Base-by-base conservation (phyloP, 192 early-diverging fungal species). In the Entomortierella beljakovae region DNA sequence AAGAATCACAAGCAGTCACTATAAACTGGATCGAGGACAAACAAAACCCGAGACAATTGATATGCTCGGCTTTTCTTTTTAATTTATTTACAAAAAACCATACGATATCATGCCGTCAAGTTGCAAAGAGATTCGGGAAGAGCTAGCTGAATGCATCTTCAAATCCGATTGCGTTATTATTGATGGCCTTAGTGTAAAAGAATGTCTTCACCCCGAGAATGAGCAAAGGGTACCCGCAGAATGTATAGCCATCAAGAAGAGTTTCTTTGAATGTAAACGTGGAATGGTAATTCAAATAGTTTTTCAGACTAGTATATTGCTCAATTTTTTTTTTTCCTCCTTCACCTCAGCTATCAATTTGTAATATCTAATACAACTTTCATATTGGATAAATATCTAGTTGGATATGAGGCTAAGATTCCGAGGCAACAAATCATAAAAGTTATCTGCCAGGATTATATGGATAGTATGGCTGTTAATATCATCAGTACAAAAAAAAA, bases 91-190 rank as follows among this genome's bases (percentile, higher is more conserved):
- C 43, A 43, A 40, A 29, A 22, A 48, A 29, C 22, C 26, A 48
- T 13, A 48, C 22, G 18, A 62, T 18, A 62, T 53, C 51, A 88
- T 88, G 87, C 87, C 87, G 55, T 87, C 86, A 40, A 84, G 82
- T 50, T 88, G 87, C 64, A 85, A 88, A 75, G 85, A 87, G 31
- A 84, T 89, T 54, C 73, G 88, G 25, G 60, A 81, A 50, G 88
- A 87, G 33, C 66, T 89, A 23, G 81, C 83, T 22, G 83, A 89
- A 50, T 89, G 88, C 57, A 83, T 89, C 59, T 74, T 89, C 32
- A 85, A 87, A 68, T 89, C 88, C 1, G 68, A 89, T 22, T 89
- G 88, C 54, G 83, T 89, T 2, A 38, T 86, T 20, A 52, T 71
- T 25, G 79, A 89, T n/a, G 73, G 84, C 15, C 73, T 83, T 25